A percentile compares a stretch with the other conserved stretches of the same genome.
Evolutionary conservation across 768 basidiomycete genomes (phyloP).

Genomic region (Trametes sanguinea): DNA sequence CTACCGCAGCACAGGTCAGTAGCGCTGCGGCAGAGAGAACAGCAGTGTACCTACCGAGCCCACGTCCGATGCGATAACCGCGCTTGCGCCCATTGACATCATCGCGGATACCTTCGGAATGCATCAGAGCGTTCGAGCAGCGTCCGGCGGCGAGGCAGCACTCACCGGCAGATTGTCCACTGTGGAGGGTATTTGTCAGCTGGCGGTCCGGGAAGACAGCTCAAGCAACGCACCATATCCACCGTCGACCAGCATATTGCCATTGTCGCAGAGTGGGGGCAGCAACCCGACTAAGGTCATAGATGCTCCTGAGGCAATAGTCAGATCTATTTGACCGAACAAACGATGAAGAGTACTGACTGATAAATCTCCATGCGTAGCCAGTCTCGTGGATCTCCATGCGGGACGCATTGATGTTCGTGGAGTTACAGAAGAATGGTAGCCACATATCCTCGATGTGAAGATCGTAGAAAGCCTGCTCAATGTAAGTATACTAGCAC

Average conservation of each 20-base stretch:
- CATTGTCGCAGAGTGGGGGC: slow-evolving; percentile 93
- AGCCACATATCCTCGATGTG: slow-evolving; percentile 99
- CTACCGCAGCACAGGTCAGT: slow-evolving; percentile 35
- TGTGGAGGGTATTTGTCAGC: slow-evolving; percentile 33
- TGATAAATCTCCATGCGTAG: slow-evolving; percentile 96
- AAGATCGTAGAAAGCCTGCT: slow-evolving; percentile 85
- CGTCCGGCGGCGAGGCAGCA: not conserved
- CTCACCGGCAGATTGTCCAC: slow-evolving; percentile 88
- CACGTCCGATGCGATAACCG: slow-evolving; percentile 92
- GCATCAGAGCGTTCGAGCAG: not conserved
- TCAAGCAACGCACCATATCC: slow-evolving; percentile 65
- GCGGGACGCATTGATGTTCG: slow-evolving; percentile 91
- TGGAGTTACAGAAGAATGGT: slow-evolving; percentile 97
- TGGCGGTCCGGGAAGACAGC: not conserved
- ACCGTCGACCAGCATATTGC: slow-evolving; percentile 88
- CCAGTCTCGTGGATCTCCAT: slow-evolving; percentile 99
- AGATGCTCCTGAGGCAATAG: slow-evolving; percentile 67
- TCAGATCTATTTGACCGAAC: not conserved
- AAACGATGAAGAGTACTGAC: slow-evolving; percentile 40
- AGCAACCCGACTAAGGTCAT: slow-evolving; percentile 97
- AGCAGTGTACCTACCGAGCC: slow-evolving; percentile 61
- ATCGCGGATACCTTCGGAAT: slow-evolving; percentile 75
- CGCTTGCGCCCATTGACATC: slow-evolving; percentile 87
- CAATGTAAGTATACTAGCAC: slow-evolving; percentile 8
- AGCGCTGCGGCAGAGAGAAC: not conserved